Conservation (phyloP, 2,329 filamentous ascomycete species). For the Fusarium proliferatum region DNA sequence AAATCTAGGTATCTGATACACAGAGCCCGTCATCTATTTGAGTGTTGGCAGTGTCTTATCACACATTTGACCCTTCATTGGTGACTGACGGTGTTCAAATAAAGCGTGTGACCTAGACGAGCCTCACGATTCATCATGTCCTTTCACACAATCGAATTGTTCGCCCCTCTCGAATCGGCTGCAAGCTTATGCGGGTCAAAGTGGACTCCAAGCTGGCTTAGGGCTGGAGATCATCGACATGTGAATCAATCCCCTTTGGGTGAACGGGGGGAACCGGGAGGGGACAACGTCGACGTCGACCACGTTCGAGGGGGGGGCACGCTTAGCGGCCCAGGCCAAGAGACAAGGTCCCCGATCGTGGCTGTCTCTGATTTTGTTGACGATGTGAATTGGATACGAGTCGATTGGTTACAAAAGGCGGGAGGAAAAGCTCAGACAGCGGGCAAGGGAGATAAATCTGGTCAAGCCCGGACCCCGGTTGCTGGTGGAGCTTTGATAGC, state of each 20-base stretch:
- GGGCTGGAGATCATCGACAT: constrained; percentile 47
- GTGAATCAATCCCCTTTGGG: constrained; percentile 36
- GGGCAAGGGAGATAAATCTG: constrained; percentile 34
- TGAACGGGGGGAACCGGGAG: constrained; percentile 42
- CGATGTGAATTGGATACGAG: constrained; percentile 33
- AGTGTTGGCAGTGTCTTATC: not conserved
- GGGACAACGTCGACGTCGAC: constrained; percentile 30
- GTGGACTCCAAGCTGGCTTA: constrained; percentile 31
- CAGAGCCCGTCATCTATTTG: not conserved
- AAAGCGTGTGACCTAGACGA: constrained; percentile 10
- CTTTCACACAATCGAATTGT: not conserved
- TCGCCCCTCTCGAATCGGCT: constrained; percentile 29
- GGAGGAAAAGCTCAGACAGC: constrained; percentile 22
- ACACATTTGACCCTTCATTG: not conserved
- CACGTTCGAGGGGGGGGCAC: constrained; percentile 15
- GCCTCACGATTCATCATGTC: constrained; percentile 1
- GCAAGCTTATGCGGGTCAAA: constrained; percentile 37
- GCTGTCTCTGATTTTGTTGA: constrained; percentile 32
- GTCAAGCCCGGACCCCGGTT: constrained; percentile 18
- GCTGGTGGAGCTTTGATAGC: constrained; percentile 24
- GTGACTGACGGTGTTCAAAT: constrained; percentile 6
- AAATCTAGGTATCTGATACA: not conserved
- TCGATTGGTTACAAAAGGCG: constrained; percentile 27
- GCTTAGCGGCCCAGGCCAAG: constrained; percentile 14
- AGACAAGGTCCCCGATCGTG: constrained; percentile 14